These are phyloP conservation scores for Rosa rugosa DNA, from an alignment of 306 rosid genomes.

Conservation along the genomic window DNA sequence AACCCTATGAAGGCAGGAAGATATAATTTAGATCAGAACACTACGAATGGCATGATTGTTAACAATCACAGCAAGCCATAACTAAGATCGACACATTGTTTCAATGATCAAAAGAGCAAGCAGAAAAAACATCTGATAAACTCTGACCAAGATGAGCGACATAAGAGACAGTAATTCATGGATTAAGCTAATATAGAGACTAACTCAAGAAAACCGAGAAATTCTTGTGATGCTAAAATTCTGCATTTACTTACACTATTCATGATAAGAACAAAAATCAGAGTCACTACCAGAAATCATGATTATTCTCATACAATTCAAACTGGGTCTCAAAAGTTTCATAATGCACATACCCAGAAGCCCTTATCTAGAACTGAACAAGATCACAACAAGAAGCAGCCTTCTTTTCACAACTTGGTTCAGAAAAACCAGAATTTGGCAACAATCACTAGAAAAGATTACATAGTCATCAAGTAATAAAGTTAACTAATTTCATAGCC, in stretches of 20 bases:
- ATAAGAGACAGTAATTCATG: neutral
- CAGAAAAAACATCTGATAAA: neutral
- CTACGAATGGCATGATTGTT: neutral
- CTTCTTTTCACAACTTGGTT: neutral
- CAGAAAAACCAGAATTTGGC: slow-evolving; percentile 20
- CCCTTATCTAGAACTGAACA: neutral
- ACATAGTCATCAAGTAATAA: neutral
- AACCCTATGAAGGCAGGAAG: neutral
- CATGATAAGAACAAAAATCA: slow-evolving; percentile 12
- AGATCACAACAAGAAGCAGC: neutral
- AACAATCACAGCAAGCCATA: neutral
- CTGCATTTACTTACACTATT: slow-evolving; percentile 2
- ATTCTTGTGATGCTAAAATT: neutral
- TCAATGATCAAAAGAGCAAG: neutral
- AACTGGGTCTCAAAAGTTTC: neutral
- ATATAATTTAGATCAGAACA: neutral
- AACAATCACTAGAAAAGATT: too few species aligned
- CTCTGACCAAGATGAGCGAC: neutral
- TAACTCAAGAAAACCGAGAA: neutral
- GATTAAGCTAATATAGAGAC: neutral
- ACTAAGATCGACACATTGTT: neutral
- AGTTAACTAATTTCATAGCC: neutral
- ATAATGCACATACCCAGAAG: slow-evolving; percentile 9
- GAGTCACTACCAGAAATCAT: neutral
- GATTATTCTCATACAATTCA: neutral